These are phyloP conservation scores for Globisporangium rhizosaccharum DNA, from an alignment of 352 stramenopile genomes.

Conservation along the genomic window DNA sequence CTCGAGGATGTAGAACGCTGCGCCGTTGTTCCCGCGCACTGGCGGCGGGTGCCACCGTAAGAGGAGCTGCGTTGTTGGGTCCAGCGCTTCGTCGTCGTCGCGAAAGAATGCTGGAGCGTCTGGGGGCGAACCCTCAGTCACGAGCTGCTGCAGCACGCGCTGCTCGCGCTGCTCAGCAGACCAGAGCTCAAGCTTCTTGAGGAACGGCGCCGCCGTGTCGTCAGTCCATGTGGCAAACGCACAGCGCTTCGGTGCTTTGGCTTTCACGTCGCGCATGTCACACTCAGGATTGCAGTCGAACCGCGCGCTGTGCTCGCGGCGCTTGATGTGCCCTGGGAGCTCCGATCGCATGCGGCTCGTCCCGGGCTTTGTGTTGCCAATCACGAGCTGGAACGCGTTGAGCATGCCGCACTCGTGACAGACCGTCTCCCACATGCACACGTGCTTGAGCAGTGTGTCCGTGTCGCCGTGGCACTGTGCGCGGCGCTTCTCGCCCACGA, in stretches of 20 bases:
- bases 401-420: slow-evolving; percentile 90
- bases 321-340: slow-evolving; percentile 58
- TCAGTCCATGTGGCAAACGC: slow-evolving; percentile 61
- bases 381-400: slow-evolving; percentile 83
- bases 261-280: slow-evolving; percentile 60
- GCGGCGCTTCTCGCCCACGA: slow-evolving; percentile 68
- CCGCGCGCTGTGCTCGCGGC: slow-evolving; percentile 40
- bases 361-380: slow-evolving; percentile 38
- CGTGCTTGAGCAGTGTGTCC: slow-evolving; percentile 62
- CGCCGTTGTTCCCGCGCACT: slow-evolving; percentile 55
- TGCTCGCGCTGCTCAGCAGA: slow-evolving; percentile 67
- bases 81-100: slow-evolving; percentile 39
- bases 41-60: slow-evolving; percentile 64
- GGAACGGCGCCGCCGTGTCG: slow-evolving; percentile 34
- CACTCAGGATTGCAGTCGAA: slow-evolving; percentile 59
- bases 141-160: slow-evolving; percentile 53
- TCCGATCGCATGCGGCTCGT: slow-evolving; percentile 51
- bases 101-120: slow-evolving; percentile 51
- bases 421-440: slow-evolving; percentile 90
- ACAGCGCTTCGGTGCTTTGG: slow-evolving; percentile 46
- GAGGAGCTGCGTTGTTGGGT: slow-evolving; percentile 66
- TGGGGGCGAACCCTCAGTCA: slow-evolving; percentile 60
- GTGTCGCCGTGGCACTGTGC: slow-evolving; percentile 71
- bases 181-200: slow-evolving; percentile 75
- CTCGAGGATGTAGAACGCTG: slow-evolving; percentile 81